These are phyloP conservation scores for Trypanosoma mega DNA, from an alignment of 208 protist genomes.

Conservation along the genomic window DNA sequence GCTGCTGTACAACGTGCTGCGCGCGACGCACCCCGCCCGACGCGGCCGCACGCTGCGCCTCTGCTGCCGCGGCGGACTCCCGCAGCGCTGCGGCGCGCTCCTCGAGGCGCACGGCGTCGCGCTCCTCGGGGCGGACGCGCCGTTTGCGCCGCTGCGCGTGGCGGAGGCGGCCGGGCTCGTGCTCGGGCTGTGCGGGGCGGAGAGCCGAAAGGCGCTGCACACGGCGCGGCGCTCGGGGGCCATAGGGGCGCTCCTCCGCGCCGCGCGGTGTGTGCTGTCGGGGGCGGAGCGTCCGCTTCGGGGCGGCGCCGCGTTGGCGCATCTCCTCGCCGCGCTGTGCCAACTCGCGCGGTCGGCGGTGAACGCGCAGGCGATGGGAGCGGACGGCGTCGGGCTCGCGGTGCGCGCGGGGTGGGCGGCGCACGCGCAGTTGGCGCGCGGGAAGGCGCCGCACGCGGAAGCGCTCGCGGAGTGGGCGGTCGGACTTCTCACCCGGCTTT, in stretches of 20 bases:
- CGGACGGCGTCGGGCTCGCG: constrained; percentile 17
- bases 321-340: constrained; percentile 33
- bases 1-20: constrained; percentile 72
- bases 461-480: constrained; percentile 17
- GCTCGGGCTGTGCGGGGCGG: constrained; percentile 33
- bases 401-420: neutral
- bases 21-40: constrained; percentile 22
- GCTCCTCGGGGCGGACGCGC: constrained; percentile 4
- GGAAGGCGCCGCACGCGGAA: neutral
- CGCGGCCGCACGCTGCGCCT: constrained; percentile 31
- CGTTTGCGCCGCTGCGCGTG: constrained; percentile 14
- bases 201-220: constrained; percentile 34
- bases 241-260: constrained; percentile 1
- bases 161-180: constrained; percentile 44
- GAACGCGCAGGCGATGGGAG: constrained; percentile 35
- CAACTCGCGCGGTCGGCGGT: constrained; percentile 17
- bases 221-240: constrained; percentile 37
- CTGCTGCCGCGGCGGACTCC: constrained; percentile 50
- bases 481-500: constrained; percentile 23
- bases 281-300: neutral
- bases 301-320: constrained; percentile 11
- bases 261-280: neutral
- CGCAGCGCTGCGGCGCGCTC: constrained; percentile 38
- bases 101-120: constrained; percentile 31
- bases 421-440: neutral